These are phyloP conservation scores for Lolium multiflorum DNA, from an alignment of 176 grass and related monocot genomes.

Conservation along the genomic window DNA sequence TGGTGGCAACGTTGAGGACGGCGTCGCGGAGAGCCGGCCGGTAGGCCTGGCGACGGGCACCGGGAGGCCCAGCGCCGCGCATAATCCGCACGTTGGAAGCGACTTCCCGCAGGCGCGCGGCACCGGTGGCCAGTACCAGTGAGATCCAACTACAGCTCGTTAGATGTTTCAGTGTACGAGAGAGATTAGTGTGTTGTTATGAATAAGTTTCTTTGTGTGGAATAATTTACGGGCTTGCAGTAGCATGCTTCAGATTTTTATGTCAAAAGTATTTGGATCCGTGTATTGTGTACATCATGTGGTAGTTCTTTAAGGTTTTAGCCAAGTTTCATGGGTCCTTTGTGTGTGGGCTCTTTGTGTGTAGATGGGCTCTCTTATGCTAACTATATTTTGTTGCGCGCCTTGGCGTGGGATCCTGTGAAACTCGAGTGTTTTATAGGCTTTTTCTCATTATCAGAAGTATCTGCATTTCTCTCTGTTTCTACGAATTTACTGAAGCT, in stretches of 20 bases:
- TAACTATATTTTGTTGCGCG: no score
- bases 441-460: no score
- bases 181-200: not conserved
- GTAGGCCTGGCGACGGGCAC: slow-evolving; percentile 39
- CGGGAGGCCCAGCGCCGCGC: slow-evolving; percentile 50
- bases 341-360: no score
- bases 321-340: no score
- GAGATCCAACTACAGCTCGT: not conserved
- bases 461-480: no score
- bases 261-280: no score
- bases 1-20: slow-evolving; percentile 38
- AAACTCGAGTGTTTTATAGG: no score
- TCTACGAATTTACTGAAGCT: no score
- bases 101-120: slow-evolving; percentile 24
- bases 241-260: not conserved
- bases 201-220: not conserved
- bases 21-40: slow-evolving; percentile 34
- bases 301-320: no score
- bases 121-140: slow-evolving; percentile 53
- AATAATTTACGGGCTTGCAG: not conserved
- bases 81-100: slow-evolving; percentile 50
- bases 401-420: no score
- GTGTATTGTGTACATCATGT: no score
- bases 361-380: no score
- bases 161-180: not conserved